phyloP scores from a whole-genome alignment of 176 grass and related monocot species.

The Metroxylon sagu region DNA sequence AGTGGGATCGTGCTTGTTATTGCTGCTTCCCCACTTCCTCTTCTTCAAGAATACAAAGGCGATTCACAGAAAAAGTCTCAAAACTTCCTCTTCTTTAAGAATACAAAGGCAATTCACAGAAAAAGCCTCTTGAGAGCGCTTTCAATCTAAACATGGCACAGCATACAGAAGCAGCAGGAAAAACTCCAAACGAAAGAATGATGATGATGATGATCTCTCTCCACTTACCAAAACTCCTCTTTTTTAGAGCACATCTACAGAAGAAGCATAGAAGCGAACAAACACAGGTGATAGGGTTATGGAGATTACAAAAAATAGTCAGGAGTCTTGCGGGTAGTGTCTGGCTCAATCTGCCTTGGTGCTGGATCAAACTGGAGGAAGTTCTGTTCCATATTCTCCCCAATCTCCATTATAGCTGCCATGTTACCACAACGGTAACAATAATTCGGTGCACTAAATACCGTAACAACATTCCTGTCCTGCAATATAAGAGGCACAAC shows the following conservation, averaged over 20 bases:
- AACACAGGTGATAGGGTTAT: conserved; percentile 41
- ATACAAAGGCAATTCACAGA: neutral
- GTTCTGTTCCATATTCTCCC: conserved; percentile 95
- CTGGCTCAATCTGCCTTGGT: conserved; percentile 79
- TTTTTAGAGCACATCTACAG: conserved; percentile 3
- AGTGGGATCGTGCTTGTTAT: no score
- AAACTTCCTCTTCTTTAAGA: no score
- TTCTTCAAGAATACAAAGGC: neutral
- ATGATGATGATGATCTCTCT: conserved; percentile 1
- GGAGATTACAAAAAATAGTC: conserved; percentile 95
- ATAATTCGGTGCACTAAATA: conserved; percentile 95
- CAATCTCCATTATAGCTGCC: conserved; percentile 90
- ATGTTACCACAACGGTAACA: conserved; percentile 97
- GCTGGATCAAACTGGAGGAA: conserved; percentile 95
- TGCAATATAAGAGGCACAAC: conserved; percentile 12
- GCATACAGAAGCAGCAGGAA: neutral
- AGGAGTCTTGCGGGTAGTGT: conserved; percentile 85
- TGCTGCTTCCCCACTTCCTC: no score
- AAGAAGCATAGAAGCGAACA: conserved; percentile 15
- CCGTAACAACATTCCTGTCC: conserved; percentile 95
- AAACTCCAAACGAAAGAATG: conserved; percentile 5
- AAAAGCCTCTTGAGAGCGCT: neutral
- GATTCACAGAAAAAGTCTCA: neutral
- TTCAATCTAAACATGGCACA: neutral
- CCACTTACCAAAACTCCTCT: neutral